phyloP scores from a whole-genome alignment of 2,329 filamentous ascomycete species.

The Pyrenochaeta sp. region DNA sequence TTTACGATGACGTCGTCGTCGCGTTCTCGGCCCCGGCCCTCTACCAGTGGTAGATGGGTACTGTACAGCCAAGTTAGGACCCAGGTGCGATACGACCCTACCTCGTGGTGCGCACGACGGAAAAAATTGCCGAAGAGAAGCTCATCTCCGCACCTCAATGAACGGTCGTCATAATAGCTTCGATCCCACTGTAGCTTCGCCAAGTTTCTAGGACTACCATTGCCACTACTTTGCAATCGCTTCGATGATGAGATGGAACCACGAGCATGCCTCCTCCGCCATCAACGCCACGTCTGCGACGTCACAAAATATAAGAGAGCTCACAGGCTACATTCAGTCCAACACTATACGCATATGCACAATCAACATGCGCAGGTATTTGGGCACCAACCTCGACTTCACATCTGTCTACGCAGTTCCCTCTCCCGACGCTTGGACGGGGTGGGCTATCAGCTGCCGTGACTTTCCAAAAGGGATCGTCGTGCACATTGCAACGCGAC shows the following conservation, averaged over 20 bases:
- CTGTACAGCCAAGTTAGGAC: not conserved
- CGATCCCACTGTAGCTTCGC: conserved; percentile 17
- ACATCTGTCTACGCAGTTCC: not conserved
- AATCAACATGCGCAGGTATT: not conserved
- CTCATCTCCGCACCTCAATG: conserved; percentile 29
- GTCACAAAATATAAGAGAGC: not conserved
- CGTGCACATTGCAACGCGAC: conserved; percentile 23
- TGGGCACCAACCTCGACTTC: not conserved
- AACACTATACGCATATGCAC: not conserved
- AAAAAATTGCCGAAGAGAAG: not conserved
- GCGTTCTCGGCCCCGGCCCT: conserved; percentile 1
- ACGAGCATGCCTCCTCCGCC: not conserved
- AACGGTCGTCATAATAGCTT: conserved; percentile 15
- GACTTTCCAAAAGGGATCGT: conserved; percentile 33
- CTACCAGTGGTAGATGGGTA: not conserved
- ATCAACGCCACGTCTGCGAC: not conserved
- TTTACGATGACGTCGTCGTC: conserved; percentile 6
- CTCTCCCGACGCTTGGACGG: conserved; percentile 13
- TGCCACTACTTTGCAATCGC: not conserved
- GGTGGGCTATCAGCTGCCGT: conserved; percentile 34
- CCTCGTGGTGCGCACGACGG: conserved; percentile 12
- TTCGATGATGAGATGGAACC: not conserved
- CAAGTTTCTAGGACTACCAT: conserved; percentile 1
- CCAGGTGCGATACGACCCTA: conserved; percentile 10
- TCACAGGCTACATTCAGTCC: not conserved